Percentiles rank a stretch among this genome's conserved stretches.
These are phyloP conservation scores for Logfia minima DNA, from an alignment of 129 eudicot species.

Conservation along the genomic window DNA sequence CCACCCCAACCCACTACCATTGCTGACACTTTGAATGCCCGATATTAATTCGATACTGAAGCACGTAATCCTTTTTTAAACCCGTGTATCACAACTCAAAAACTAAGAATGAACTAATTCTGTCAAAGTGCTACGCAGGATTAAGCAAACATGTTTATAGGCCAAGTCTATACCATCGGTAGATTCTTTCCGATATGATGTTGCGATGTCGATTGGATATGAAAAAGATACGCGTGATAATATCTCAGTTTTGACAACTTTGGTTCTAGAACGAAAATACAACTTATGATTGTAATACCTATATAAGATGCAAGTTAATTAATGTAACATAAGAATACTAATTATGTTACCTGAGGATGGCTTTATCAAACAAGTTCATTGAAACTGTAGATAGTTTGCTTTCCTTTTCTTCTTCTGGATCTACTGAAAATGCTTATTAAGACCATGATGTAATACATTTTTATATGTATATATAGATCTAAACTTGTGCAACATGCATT, in stretches of 20 bases:
- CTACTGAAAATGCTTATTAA: not conserved
- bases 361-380: slow-evolving; percentile 14
- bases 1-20: too few species aligned
- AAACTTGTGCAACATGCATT: not conserved
- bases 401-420: not conserved
- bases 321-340: not conserved
- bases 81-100: not conserved
- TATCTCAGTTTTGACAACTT: too few species aligned
- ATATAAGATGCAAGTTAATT: not conserved
- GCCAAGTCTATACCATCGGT: too few species aligned
- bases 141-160: too few species aligned
- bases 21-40: too few species aligned
- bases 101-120: too few species aligned
- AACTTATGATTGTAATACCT: not conserved
- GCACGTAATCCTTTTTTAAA: not conserved
- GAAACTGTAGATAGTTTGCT: not conserved
- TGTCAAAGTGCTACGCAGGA: too few species aligned
- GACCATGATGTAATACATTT: not conserved
- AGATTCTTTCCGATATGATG: too few species aligned
- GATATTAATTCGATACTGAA: too few species aligned
- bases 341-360: slow-evolving; percentile 2
- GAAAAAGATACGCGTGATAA: too few species aligned
- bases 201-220: too few species aligned
- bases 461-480: not conserved
- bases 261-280: not conserved